Percentiles rank a stretch among this genome's conserved stretches.
Conservation (phyloP, 2,329 filamentous ascomycete species). For the Didymosphaeria variabile region DNA sequence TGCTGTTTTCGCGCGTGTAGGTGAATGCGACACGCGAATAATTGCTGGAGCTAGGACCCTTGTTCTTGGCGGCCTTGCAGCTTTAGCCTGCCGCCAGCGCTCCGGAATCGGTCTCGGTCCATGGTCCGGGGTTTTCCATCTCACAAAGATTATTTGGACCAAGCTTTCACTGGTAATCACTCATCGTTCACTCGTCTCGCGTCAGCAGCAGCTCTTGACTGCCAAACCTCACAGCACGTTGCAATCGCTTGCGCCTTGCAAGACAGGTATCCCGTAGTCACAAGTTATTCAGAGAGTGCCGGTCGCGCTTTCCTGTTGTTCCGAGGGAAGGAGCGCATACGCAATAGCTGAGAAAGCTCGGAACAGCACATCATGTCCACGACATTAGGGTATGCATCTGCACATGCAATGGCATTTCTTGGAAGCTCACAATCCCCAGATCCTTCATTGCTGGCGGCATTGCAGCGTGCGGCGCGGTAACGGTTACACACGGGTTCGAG, state of each 20-base stretch:
- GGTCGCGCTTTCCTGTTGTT: conserved; percentile 12
- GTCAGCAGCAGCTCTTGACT: not conserved
- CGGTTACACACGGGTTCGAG: conserved; percentile 97
- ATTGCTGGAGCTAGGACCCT: conserved; percentile 16
- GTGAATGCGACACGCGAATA: conserved; percentile 7
- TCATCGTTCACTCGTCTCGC: not conserved
- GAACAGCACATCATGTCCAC: conserved; percentile 53
- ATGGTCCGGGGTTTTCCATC: conserved; percentile 7
- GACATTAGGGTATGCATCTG: conserved; percentile 53
- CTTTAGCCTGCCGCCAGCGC: not conserved
- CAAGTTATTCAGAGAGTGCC: not conserved
- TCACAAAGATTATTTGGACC: conserved; percentile 23
- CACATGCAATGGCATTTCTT: not conserved
- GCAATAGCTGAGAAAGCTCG: conserved; percentile 5
- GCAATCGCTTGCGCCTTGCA: not conserved
- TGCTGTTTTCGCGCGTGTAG: not conserved
- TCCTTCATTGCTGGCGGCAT: conserved; percentile 96
- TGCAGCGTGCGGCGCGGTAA: conserved; percentile 96
- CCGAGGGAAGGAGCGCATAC: conserved; percentile 8
- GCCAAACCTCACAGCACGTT: not conserved
- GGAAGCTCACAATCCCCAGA: conserved; percentile 51
- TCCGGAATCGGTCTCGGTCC: conserved; percentile 22
- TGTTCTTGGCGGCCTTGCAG: conserved; percentile 6
- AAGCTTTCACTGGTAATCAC: conserved; percentile 1
- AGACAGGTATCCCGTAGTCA: not conserved